phyloP scores from a whole-genome alignment of 768 basidiomycete genomes.

The Auricularia cornea region DNA sequence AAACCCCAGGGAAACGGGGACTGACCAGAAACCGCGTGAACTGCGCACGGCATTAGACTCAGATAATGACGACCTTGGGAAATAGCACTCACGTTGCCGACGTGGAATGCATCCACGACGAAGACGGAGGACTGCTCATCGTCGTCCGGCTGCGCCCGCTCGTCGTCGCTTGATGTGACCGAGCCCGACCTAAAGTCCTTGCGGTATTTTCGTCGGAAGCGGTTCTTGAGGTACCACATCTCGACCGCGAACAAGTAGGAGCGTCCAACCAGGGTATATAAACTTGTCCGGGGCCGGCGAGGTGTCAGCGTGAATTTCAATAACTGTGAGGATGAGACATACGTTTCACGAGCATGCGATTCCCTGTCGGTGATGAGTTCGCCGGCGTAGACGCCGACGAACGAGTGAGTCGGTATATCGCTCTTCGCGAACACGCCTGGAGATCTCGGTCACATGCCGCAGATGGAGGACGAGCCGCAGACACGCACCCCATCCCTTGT shows the following conservation, averaged over 20 bases:
- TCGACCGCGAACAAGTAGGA: no score
- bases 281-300: constrained; percentile 25
- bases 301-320: background rate
- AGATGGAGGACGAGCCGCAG: background rate
- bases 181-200: constrained; percentile 52
- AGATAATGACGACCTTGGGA: no score
- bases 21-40: constrained; percentile 85
- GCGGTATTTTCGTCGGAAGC: no score
- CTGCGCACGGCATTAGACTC: constrained; percentile 37
- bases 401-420: constrained; percentile 60
- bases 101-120: constrained; percentile 81
- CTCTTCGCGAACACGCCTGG: constrained; percentile 66
- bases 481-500: constrained; percentile 79
- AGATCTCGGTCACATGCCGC: no score
- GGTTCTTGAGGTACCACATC: no score
- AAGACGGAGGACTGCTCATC: constrained; percentile 29
- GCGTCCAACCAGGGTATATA: no score
- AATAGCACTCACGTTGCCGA: constrained; percentile 56
- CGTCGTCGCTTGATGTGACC: constrained; percentile 40
- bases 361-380: constrained; percentile 67
- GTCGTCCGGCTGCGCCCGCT: constrained; percentile 9
- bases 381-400: constrained; percentile 78
- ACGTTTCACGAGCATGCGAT: constrained; percentile 61
- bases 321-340: constrained; percentile 19
- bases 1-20: constrained; percentile 4